Evolutionary conservation across 2,329 filamentous ascomycete species (phyloP).

Genomic region (Paramyrothecium sp.): DNA sequence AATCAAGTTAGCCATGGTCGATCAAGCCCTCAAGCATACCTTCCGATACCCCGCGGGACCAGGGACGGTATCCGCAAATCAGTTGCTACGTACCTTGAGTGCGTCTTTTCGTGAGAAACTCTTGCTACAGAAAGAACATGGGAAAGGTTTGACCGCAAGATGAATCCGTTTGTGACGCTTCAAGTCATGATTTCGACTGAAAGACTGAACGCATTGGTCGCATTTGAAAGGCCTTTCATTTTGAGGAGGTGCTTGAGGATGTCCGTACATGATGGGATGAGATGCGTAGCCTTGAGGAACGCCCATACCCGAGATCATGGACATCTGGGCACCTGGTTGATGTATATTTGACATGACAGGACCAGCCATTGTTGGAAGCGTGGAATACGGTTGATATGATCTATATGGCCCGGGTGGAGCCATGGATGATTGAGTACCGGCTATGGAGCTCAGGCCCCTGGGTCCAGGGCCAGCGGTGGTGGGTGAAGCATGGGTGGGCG

Average conservation of each 20-base stretch:
- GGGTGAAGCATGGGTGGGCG: slow-evolving; percentile 44
- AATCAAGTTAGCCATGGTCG: slow-evolving; percentile 11
- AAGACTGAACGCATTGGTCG: slow-evolving; percentile 87
- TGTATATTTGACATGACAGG: slow-evolving; percentile 77
- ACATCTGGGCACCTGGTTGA: slow-evolving; percentile 70
- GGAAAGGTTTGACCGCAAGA: slow-evolving; percentile 91
- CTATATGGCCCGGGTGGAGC: slow-evolving; percentile 52
- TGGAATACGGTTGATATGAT: slow-evolving; percentile 42
- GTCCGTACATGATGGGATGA: slow-evolving; percentile 61
- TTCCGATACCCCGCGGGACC: too few species aligned
- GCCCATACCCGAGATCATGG: slow-evolving; percentile 63
- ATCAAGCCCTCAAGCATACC: neutral
- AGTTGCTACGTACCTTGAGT: slow-evolving; percentile 69
- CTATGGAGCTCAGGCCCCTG: slow-evolving; percentile 34
- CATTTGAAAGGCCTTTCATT: slow-evolving; percentile 93
- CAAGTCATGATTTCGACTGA: slow-evolving; percentile 94
- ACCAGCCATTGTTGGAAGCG: slow-evolving; percentile 62
- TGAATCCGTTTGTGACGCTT: slow-evolving; percentile 97
- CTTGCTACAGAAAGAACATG: slow-evolving; percentile 89
- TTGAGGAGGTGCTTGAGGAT: slow-evolving; percentile 44
- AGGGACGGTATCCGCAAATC: neutral
- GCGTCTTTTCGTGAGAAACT: slow-evolving; percentile 97
- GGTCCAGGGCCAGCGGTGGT: slow-evolving; percentile 35
- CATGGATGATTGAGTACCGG: slow-evolving; percentile 26
- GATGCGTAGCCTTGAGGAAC: slow-evolving; percentile 54